Evolutionary conservation across 2,329 filamentous ascomycete species (phyloP), one percentile per base, ranked within the genome.

Genomic region (Fusarium illudens): DNA sequence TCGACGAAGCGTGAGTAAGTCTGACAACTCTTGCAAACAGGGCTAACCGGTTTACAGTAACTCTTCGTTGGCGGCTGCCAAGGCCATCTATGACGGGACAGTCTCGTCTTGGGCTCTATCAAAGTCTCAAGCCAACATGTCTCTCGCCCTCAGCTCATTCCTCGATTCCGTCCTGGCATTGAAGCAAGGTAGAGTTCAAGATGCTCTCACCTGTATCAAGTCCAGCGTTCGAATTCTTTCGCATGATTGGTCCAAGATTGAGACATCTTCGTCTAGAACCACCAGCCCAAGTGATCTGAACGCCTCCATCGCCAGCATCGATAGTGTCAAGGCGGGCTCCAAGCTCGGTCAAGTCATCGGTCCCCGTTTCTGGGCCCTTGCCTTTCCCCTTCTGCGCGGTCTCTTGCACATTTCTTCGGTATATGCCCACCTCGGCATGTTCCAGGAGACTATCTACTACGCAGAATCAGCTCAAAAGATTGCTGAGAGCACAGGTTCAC

Each of bases 361-460:
- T 1, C 89, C 93, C 1, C 85, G 87, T 3, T 94, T 95, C 72
- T 98, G 95, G 95, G 84, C 86, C 6, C 83, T 97, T 19, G 89
- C 96, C 8, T 87, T 88, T 27, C 89, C 90, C 1, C 84, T 97
- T 19, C 90, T 94, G 71, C 86, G 87, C 29, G 88, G 89, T 58
- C 82, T 97, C 13, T 79, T 90, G 62, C 90, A 94, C 60, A 86
- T 97, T 4, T 93, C 93, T 0, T 86, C 86, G 4, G 83, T 97
- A 1, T 97, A 94, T 71, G 89, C 91, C 1, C 91, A 97, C 68
- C 87, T 96, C 66, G 96, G 96, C 27, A 87, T 97, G 79, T 93
- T 94, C 67, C 90, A 93, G 63, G 95, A 98, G 76, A 95, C 95
- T 2, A 81, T 95, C 1, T 96, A 94, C 76, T 96, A 97, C 71